Evolutionary conservation across 202 grass and related monocot species (phyloP).

Genomic region (Panicum virgatum): DNA sequence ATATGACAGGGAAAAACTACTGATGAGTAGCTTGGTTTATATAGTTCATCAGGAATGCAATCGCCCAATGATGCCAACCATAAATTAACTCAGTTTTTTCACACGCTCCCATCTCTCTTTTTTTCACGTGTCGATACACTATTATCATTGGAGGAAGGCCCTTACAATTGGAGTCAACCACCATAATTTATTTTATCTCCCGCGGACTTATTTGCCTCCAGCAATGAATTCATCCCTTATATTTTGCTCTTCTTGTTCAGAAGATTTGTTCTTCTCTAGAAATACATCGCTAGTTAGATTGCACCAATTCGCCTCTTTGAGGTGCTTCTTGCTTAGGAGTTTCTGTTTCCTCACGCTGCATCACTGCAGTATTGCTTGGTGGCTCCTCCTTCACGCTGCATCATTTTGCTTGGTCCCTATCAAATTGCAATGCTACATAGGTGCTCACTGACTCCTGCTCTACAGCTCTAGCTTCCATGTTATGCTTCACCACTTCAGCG

Average conservation of each 20-base stretch:
- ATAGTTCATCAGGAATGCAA: not conserved
- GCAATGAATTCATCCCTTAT: not conserved
- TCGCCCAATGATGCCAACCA: not conserved
- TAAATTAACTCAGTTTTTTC: not conserved
- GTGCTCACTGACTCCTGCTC: not conserved
- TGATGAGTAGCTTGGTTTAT: not conserved
- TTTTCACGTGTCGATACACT: not conserved
- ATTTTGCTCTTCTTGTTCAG: not conserved
- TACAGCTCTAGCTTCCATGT: not conserved
- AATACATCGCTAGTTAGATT: slow-evolving; percentile 6
- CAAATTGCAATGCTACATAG: not conserved
- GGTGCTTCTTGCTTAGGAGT: slow-evolving; percentile 10
- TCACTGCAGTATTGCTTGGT: not conserved
- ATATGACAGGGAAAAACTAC: not conserved
- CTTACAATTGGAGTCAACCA: slow-evolving; percentile 21
- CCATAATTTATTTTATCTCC: slow-evolving; percentile 23
- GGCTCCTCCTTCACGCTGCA: slow-evolving; percentile 11
- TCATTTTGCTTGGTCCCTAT: slow-evolving; percentile 25
- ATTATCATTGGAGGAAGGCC: not conserved
- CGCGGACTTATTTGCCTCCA: slow-evolving; percentile 4
- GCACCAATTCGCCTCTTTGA: slow-evolving; percentile 11
- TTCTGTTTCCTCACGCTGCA: not conserved
- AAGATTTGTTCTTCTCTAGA: slow-evolving; percentile 17
- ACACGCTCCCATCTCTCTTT: not conserved
- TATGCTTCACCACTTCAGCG: not conserved